Conservation (phyloP, 345 rosid species). For the Draba incana region DNA sequence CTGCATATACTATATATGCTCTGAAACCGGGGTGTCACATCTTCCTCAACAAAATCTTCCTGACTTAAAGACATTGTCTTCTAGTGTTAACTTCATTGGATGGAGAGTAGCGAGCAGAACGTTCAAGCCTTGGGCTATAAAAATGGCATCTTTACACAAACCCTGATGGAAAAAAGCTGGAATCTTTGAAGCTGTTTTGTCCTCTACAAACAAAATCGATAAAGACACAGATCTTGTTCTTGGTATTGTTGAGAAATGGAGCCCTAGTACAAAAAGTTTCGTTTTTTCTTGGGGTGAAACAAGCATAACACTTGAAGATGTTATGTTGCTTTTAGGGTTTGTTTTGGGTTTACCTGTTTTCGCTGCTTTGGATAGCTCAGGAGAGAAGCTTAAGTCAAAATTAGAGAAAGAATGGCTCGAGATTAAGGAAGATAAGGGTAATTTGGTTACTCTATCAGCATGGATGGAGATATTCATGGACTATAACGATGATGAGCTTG, state of each 20-base stretch:
- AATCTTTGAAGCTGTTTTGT: constrained; percentile 48
- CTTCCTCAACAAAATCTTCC: neutral
- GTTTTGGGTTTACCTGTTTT: constrained; percentile 53
- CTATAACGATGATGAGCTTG: constrained; percentile 39
- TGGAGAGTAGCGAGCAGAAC: neutral
- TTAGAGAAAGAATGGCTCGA: constrained; percentile 13
- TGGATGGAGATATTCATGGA: constrained; percentile 48
- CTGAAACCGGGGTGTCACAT: too few relatives aligned
- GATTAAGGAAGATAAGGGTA: neutral
- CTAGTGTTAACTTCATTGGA: neutral
- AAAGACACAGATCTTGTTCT: constrained; percentile 39
- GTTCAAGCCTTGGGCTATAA: neutral
- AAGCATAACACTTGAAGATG: constrained; percentile 54
- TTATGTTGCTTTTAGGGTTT: constrained; percentile 48
- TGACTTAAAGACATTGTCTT: constrained; percentile 10
- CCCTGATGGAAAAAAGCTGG: constrained; percentile 40
- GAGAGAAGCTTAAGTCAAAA: neutral
- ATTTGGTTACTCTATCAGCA: neutral
- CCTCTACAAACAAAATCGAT: constrained; percentile 35
- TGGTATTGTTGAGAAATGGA: constrained; percentile 52
- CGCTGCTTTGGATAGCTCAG: constrained; percentile 18
- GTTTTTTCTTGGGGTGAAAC: constrained; percentile 65
- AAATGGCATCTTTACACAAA: neutral
- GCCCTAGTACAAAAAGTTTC: constrained; percentile 50
- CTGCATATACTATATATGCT: too few relatives aligned